phyloP scores from a whole-genome alignment of 345 rosid species.

The Citrus cavaleriei region DNA sequence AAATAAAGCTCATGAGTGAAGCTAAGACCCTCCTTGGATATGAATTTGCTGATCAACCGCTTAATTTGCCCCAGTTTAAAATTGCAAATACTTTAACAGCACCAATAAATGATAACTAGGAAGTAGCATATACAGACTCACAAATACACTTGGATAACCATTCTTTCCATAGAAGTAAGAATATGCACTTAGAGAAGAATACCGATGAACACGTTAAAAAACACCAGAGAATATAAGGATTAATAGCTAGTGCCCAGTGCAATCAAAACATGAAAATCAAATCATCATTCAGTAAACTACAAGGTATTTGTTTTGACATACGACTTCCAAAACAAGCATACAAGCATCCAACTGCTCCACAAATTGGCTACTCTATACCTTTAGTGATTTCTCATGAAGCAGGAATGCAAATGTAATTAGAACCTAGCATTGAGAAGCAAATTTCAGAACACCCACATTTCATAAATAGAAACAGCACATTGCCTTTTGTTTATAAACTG shows the following conservation, averaged over 20 bases:
- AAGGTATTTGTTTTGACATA: background rate
- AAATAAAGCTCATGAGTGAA: conserved; percentile 1
- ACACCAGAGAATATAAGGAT: background rate
- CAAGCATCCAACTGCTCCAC: too few relatives aligned
- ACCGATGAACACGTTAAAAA: background rate
- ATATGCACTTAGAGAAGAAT: background rate
- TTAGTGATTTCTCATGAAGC: background rate
- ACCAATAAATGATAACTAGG: background rate
- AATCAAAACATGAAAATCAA: background rate
- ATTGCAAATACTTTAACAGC: background rate
- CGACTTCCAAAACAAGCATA: background rate
- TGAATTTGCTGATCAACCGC: background rate
- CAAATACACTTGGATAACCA: background rate
- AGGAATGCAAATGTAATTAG: background rate
- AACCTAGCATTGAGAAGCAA: conserved; percentile 1
- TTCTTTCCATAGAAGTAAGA: background rate
- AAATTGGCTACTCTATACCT: background rate
- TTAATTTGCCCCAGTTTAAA: background rate
- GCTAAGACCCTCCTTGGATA: background rate
- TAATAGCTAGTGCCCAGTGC: background rate
- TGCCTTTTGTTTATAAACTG: background rate
- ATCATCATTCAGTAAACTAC: background rate
- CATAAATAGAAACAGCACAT: background rate
- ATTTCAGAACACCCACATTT: background rate
- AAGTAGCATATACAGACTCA: background rate